Base-by-base conservation (phyloP, 371 early-diverging fungal genomes). In the Rhizopus stolonifer region DNA sequence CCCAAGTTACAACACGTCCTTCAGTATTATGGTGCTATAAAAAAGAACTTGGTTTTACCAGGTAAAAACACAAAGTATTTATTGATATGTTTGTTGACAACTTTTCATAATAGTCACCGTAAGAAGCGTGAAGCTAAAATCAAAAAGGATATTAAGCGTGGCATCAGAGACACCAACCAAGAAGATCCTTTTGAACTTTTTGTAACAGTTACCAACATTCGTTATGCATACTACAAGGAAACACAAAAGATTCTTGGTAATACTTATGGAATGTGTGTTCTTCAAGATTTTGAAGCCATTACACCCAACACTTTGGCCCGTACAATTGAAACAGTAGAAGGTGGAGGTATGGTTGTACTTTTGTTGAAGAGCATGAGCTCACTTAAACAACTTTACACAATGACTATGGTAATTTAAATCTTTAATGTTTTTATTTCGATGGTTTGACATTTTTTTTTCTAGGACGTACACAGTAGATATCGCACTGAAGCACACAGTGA, bases 21-120 rank as follows among this genome's bases (percentile, higher is more conserved):
- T 91, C 88, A 9, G 98, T 98, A 22, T 84, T 98, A 18, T 98
- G 99, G 99, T 97, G 98, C 70, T 98, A 98, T 81, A 97, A 98
- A 69, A 98, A 96, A 73, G 97, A 96, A 1, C 83, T 98, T 4
- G 95, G 95, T 7, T 96, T 96, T 65, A 92, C 84, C 44, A 89
- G 79, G 82, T 84, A 76, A 26, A 32, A n/a, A 33, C 14, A 51
- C 24, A 18, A 29, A 29, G 31, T 29, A 29, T 29, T 7, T 29
- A 29, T 29, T 7, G 31, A 10, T 29, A 29, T 29, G 31, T 14
- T 48, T 18, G 5, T 39, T 43, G 14, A 40, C 45, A 38, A n/a
- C n/a, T 40, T 44, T 19, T 2, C n/a, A 14, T 24, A 29, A 22
- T 43, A 86, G 89, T 64, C 91, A 97, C 74, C 90, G 96, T 57